phyloP scores from a whole-genome alignment of 2,329 filamentous ascomycete species.

The Monilinia laxa region DNA sequence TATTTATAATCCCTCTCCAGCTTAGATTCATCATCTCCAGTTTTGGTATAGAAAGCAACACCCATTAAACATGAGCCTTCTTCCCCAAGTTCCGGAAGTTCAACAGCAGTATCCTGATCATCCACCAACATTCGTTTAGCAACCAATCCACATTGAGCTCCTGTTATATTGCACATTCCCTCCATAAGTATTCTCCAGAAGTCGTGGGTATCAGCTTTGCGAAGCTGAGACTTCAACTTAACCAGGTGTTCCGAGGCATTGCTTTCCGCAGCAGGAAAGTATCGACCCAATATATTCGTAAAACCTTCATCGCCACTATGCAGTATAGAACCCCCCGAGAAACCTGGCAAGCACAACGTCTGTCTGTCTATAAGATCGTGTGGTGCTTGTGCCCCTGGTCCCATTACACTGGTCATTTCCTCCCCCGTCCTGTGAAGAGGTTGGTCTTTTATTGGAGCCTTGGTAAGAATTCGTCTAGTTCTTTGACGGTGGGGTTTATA shows the following conservation, averaged over 20 bases:
- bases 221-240: slow-evolving; percentile 56
- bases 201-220: slow-evolving; percentile 52
- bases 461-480: slow-evolving; percentile 26
- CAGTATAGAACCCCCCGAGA: slow-evolving; percentile 31
- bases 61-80: slow-evolving; percentile 63
- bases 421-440: slow-evolving; percentile 24
- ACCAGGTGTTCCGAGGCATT: slow-evolving; percentile 61
- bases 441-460: slow-evolving; percentile 24
- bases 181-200: slow-evolving; percentile 67
- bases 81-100: slow-evolving; percentile 61
- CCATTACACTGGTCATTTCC: slow-evolving; percentile 26
- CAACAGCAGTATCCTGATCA: slow-evolving; percentile 56
- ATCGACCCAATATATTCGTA: slow-evolving; percentile 33
- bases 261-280: slow-evolving; percentile 53
- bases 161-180: slow-evolving; percentile 60
- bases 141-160: slow-evolving; percentile 67
- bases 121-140: slow-evolving; percentile 62
- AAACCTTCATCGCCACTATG: slow-evolving; percentile 39
- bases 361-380: slow-evolving; percentile 32
- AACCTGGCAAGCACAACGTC: slow-evolving; percentile 38
- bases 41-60: slow-evolving; percentile 64
- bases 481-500: slow-evolving; percentile 35
- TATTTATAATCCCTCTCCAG: slow-evolving; percentile 62
- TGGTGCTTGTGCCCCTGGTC: slow-evolving; percentile 25
- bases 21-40: slow-evolving; percentile 52